These are phyloP conservation scores for Drechslera avenae DNA, from an alignment of 2,329 filamentous ascomycete species.

Conservation along the genomic window DNA sequence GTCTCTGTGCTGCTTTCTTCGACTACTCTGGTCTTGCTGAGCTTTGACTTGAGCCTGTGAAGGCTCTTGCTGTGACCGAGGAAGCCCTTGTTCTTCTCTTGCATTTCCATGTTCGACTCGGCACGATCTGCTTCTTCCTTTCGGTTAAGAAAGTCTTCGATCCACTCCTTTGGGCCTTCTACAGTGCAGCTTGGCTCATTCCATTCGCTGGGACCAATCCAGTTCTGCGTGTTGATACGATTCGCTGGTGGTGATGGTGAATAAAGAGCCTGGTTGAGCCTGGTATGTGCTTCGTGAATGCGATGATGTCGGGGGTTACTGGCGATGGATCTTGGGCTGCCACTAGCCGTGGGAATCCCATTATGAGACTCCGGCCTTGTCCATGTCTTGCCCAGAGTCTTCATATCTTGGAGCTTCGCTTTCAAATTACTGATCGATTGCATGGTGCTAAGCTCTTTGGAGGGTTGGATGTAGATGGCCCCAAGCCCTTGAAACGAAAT, in stretches of 20 bases:
- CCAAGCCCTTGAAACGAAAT: constrained; percentile 9
- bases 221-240: not conserved
- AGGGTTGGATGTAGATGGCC: constrained; percentile 10
- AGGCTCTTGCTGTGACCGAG: constrained; percentile 9
- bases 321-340: constrained; percentile 9
- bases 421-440: constrained; percentile 11
- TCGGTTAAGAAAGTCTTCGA: constrained; percentile 13
- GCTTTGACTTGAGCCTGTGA: constrained; percentile 2
- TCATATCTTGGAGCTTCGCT: not conserved
- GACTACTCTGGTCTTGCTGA: not conserved
- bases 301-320: not conserved
- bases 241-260: not conserved
- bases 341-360: not conserved
- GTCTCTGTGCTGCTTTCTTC: not conserved
- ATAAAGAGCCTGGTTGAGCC: not conserved
- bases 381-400: not conserved
- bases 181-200: not conserved
- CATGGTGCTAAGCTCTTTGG: constrained; percentile 14
- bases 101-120: not conserved
- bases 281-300: constrained; percentile 4
- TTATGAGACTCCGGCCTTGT: not conserved
- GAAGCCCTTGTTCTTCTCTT: constrained; percentile 4
- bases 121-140: constrained; percentile 8
- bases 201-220: constrained; percentile 10
- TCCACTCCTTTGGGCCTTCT: constrained; percentile 10